Percentiles rank a stretch among this genome's conserved stretches.
phyloP scores from a whole-genome alignment of 2,329 filamentous ascomycete species.

The Ilyonectria sp. region DNA sequence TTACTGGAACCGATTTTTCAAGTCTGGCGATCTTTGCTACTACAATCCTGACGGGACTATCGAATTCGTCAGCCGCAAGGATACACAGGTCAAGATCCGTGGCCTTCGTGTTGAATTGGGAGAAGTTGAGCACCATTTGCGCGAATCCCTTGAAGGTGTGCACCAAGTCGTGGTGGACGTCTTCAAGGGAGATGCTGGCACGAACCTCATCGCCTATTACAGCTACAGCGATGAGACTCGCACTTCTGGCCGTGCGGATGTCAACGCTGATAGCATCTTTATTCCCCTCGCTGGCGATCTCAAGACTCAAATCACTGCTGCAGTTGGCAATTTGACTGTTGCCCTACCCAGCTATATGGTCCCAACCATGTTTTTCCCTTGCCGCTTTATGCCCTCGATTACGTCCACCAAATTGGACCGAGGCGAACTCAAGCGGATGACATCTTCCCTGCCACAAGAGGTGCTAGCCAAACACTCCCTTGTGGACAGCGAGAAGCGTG shows the following conservation, averaged over 20 bases:
- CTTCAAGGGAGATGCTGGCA: background rate
- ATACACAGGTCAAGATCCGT: constrained; percentile 69
- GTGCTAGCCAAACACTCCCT: constrained; percentile 7
- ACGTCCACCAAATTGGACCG: constrained; percentile 38
- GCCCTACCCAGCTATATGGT: constrained; percentile 39
- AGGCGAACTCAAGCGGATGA: constrained; percentile 24
- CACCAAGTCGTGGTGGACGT: constrained; percentile 15
- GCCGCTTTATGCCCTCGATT: constrained; percentile 30
- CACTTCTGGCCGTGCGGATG: background rate
- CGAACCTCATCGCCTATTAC: background rate
- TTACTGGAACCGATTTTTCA: constrained; percentile 31
- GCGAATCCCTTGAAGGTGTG: background rate
- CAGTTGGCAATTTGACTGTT: constrained; percentile 11
- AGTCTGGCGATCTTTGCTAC: constrained; percentile 44
- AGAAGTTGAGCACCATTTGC: constrained; percentile 35
- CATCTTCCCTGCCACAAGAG: constrained; percentile 20
- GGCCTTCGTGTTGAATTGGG: constrained; percentile 67
- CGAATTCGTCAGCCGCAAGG: constrained; percentile 64
- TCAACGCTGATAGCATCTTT: constrained; percentile 4
- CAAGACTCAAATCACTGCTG: background rate
- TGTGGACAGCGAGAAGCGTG: background rate
- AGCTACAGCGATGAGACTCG: background rate
- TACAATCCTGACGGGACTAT: constrained; percentile 55
- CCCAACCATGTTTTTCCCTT: constrained; percentile 34
- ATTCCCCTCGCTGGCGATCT: background rate